Conservation (phyloP, 2,329 filamentous ascomycete genomes). For the Penicillium sp. region DNA sequence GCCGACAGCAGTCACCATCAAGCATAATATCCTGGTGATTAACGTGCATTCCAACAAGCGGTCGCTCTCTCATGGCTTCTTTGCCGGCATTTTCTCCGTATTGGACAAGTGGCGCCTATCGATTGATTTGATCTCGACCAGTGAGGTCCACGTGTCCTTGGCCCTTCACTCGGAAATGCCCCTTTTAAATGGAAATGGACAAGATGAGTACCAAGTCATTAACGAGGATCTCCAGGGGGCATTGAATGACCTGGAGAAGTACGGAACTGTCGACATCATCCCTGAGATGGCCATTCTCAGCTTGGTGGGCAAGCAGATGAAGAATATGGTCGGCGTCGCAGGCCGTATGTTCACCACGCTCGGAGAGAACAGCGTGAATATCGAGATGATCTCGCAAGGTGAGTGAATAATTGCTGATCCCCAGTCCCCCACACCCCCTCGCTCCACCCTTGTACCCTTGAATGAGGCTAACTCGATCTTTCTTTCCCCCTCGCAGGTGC, state of each 20-base stretch:
- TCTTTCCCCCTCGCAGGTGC: conserved; percentile 61
- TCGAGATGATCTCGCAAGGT: conserved; percentile 99
- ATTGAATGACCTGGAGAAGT: conserved; percentile 70
- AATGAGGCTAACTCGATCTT: conserved; percentile 17
- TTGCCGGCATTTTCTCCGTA: conserved; percentile 89
- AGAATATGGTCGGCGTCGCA: conserved; percentile 93
- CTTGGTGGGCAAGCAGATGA: conserved; percentile 91
- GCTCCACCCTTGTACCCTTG: conserved; percentile 2
- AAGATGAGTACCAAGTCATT: conserved; percentile 53
- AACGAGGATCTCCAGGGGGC: conserved; percentile 64
- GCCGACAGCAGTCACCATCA: conserved; percentile 91
- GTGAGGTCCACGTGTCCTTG: conserved; percentile 96
- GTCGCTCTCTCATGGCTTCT: conserved; percentile 92
- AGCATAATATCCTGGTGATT: conserved; percentile 92
- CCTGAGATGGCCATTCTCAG: conserved; percentile 93
- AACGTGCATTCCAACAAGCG: conserved; percentile 98
- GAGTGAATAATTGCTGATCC: conserved; percentile 32
- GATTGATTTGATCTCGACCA: conserved; percentile 94
- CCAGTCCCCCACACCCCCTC: conserved; percentile 1
- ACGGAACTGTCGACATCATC: conserved; percentile 86
- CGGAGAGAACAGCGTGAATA: conserved; percentile 90
- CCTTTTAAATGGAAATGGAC: conserved; percentile 49
- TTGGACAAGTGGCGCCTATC: conserved; percentile 83
- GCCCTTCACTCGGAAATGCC: conserved; percentile 78
- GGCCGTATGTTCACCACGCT: conserved; percentile 93